A percentile compares a stretch with the other conserved stretches of the same genome.
phyloP scores from a whole-genome alignment of 2,329 filamentous ascomycete genomes.

The Colletotrichum coccodes region DNA sequence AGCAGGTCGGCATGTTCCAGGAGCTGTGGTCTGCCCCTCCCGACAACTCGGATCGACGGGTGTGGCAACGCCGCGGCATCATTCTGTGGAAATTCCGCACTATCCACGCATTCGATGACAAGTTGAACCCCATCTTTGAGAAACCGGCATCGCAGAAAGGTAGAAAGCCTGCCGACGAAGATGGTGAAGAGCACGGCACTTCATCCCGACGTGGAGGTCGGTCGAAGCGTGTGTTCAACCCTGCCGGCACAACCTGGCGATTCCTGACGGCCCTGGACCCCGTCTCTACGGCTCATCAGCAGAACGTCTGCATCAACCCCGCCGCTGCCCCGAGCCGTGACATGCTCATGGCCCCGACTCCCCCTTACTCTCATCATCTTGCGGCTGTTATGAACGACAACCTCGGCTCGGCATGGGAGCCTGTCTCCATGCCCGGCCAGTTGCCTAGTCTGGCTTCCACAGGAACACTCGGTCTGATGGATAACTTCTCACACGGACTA shows the following conservation, averaged over 20 bases:
- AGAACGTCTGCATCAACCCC: constrained; percentile 47
- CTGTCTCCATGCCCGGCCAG: constrained; percentile 43
- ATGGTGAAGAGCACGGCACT: constrained; percentile 41
- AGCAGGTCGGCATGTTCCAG: constrained; percentile 74
- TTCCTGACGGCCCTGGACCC: constrained; percentile 71
- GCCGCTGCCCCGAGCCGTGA: constrained; percentile 44
- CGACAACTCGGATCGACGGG: constrained; percentile 42
- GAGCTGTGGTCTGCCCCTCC: constrained; percentile 69
- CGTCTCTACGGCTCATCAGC: constrained; percentile 67
- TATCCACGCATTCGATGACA: constrained; percentile 57
- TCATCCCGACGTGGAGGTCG: constrained; percentile 19
- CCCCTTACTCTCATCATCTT: constrained; percentile 55
- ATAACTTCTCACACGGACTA: constrained; percentile 62
- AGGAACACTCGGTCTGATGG: constrained; percentile 53
- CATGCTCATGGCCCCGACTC: constrained; percentile 64
- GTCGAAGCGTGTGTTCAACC: constrained; percentile 52
- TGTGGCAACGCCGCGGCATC: constrained; percentile 68
- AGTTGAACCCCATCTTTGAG: constrained; percentile 52
- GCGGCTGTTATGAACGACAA: constrained; percentile 68
- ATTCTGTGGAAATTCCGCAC: constrained; percentile 73
- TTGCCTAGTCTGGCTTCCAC: constrained; percentile 46
- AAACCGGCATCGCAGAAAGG: constrained; percentile 38
- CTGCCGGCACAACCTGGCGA: constrained; percentile 67
- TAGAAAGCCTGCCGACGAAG: constrained; percentile 28
- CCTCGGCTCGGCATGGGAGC: constrained; percentile 60